Base-by-base conservation (phyloP, 768 basidiomycete genomes). In the Lactifluus volemus region DNA sequence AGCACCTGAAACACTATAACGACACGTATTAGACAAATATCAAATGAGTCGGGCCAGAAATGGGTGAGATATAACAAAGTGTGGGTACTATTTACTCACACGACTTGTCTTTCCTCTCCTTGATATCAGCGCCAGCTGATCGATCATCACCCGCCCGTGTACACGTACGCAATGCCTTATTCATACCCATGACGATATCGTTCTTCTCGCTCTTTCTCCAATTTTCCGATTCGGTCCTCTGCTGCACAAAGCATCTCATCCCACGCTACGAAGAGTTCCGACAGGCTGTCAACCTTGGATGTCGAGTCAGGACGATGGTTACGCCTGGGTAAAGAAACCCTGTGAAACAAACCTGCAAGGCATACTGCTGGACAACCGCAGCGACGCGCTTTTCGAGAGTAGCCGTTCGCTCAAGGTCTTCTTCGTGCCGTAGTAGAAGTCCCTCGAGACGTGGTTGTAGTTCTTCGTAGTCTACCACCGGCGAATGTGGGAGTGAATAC, bases 261-360 rank as follows among this genome's bases (percentile, higher is more conserved):
- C 90, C 91, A 93, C 14, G 81, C 81, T 7, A 93, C 86, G 62
- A 93, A 92, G 21, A 92, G 75, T 65, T 92, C 89, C 12, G 91
- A 92, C 1, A 92, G 76, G 1, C 83, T 81, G 67, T 91, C 90
- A 9, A 90, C 84, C 90, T 92, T n/a, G 58, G 44, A 19, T 30
- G 19, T n/a, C 12, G n/a, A 15, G 25, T 54, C 29, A 32, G 21
- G 38, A 11, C 25, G 3, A 29, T n/a, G 19, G 59, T 17, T 7
- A 1, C n/a, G 54, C 11, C 5, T 30, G 5, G n/a, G 60, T 36
- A 53, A 49, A 36, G 53, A 47, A 47, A 30, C 25, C 36, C 36
- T 15, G 8, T 6, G 3, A 48, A 12, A 72, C 83, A 55, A 64
- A 89, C 89, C 70, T 87, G 85, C 8, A 81, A 83, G 5, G 84